These are phyloP conservation scores for Fragosphaeria purpurea DNA, from an alignment of 2,329 filamentous ascomycete genomes.

Conservation along the genomic window DNA sequence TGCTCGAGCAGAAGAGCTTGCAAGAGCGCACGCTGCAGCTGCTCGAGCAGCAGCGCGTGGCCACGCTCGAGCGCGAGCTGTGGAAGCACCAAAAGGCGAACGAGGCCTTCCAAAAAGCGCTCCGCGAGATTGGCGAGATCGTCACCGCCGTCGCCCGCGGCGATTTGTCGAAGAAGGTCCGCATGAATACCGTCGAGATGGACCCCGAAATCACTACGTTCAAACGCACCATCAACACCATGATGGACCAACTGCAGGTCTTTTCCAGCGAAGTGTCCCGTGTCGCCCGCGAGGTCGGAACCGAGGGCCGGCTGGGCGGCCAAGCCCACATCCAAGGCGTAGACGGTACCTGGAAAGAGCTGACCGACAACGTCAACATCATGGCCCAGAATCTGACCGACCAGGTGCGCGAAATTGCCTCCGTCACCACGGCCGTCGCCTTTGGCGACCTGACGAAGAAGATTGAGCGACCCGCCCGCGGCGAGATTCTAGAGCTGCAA, in stretches of 20 bases:
- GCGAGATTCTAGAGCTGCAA: slow-evolving; percentile 73
- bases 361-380: slow-evolving; percentile 82
- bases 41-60: slow-evolving; percentile 79
- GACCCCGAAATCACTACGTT: slow-evolving; percentile 97
- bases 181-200: slow-evolving; percentile 93
- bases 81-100: slow-evolving; percentile 98
- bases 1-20: slow-evolving; percentile 74
- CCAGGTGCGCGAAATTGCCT: slow-evolving; percentile 77
- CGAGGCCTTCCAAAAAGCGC: slow-evolving; percentile 93
- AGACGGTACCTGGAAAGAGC: slow-evolving; percentile 93
- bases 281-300: slow-evolving; percentile 90
- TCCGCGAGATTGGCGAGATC: slow-evolving; percentile 94
- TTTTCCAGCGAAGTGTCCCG: slow-evolving; percentile 95
- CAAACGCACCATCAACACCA: slow-evolving; percentile 96
- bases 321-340: slow-evolving; percentile 91
- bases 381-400: slow-evolving; percentile 77
- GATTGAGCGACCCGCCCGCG: slow-evolving; percentile 69
- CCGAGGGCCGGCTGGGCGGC: slow-evolving; percentile 85
- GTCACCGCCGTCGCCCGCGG: slow-evolving; percentile 92
- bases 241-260: slow-evolving; percentile 96
- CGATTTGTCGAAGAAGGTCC: slow-evolving; percentile 92
- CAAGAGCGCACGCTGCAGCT: slow-evolving; percentile 74
- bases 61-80: slow-evolving; percentile 81
- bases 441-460: slow-evolving; percentile 77
- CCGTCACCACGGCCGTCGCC: slow-evolving; percentile 73